Base-by-base conservation (phyloP, 2,329 filamentous ascomycete species). In the Penicillium sp. region DNA sequence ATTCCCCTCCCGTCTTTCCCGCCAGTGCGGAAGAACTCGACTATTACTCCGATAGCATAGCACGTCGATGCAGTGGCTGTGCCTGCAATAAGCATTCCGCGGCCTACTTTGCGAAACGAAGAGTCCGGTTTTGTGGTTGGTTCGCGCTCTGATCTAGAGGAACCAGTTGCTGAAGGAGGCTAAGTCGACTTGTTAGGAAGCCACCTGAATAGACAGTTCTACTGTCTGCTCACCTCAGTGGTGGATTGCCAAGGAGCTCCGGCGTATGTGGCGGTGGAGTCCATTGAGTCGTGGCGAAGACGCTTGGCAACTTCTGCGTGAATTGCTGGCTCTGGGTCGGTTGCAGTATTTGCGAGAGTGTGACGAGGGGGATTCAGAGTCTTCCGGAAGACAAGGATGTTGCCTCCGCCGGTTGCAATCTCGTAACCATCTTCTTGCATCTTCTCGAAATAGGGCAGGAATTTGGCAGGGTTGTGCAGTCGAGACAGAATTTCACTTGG, bases 1-100 rank as follows among this genome's bases (percentile, higher is more conserved):
- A 68, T 64, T 2, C 69, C 68, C 38, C 53, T 51, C 12, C 69
- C 69, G 41, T 71, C 68, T 34, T 61, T 34, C 0, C 69, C 69
- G 6, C 69, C 69, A 12, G 69, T 71, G 24, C 69, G 63, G 55
- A 72, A 72, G 53, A 68, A 72, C 53, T 73, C 69, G 10, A 53
- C 57, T 4, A 69, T 62, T 31, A 69, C 69, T 4, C 70, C 69
- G 31, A 71, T 56, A 2, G 69, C 68, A 58, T 73, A 73, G 48
- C 66, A 72, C 5, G 67, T 67, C 31, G 58, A 66, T 22, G 64
- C 69, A 2, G 68, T 68, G 4, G 59, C 61, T 1, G 56, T 56
- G 6, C 70, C 65, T 21, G 64, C 57, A n/a, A 70, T 49, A 7
- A 72, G 21, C 52, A 71, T 64, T 34, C 66, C 59, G 22, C 66